phyloP scores from a whole-genome alignment of 306 rosid genomes.

The Rosa chinensis region DNA sequence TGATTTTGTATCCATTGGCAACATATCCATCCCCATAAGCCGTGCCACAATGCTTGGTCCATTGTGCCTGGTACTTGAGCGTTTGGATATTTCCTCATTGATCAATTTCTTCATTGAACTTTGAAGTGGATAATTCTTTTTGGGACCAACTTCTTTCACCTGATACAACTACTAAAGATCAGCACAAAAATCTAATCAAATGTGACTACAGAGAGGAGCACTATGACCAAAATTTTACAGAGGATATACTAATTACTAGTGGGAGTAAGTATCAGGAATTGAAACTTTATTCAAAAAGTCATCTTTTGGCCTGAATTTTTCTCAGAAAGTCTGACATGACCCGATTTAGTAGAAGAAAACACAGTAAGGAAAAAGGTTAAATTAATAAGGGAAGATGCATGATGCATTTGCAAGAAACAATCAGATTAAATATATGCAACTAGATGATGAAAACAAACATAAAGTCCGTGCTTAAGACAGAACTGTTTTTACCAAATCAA shows the following conservation, averaged over 20 bases:
- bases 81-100: constrained; percentile 69
- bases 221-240: neutral
- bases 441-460: neutral
- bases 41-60: constrained; percentile 94
- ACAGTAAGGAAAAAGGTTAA: neutral
- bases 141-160: constrained; percentile 58
- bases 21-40: constrained; percentile 89
- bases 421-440: neutral
- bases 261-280: neutral
- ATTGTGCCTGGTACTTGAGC: constrained; percentile 52
- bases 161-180: constrained; percentile 46
- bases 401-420: neutral
- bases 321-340: neutral
- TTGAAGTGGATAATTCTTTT: constrained; percentile 47
- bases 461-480: neutral
- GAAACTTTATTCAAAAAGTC: neutral
- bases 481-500: neutral
- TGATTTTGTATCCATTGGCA: constrained; percentile 55
- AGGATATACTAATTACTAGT: neutral
- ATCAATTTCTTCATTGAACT: constrained; percentile 90
- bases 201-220: constrained; percentile 13
- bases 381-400: neutral
- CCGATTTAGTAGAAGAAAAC: neutral
- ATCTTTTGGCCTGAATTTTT: neutral
- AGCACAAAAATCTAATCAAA: constrained; percentile 26